These are phyloP conservation scores for Mimosa bimucronata DNA, from an alignment of 306 rosid species.

Conservation along the genomic window DNA sequence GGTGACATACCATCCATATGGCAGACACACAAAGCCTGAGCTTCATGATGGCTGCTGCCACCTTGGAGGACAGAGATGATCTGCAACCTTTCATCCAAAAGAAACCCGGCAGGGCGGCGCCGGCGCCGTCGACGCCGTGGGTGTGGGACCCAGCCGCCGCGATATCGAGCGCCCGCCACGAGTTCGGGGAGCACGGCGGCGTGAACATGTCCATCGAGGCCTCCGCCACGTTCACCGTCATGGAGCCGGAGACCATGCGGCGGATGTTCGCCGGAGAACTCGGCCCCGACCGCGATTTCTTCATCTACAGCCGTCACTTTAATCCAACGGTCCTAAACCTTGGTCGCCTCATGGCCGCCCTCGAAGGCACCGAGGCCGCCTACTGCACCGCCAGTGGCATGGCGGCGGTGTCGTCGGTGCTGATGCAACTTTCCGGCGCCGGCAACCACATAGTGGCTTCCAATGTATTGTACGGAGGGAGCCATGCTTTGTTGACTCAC, in stretches of 20 bases:
- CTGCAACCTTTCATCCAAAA: neutral
- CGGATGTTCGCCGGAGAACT: slow-evolving; percentile 90
- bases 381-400: slow-evolving; percentile 96
- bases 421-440: slow-evolving; percentile 65
- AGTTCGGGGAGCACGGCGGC: slow-evolving; percentile 97
- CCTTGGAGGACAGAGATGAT: neutral
- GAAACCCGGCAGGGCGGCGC: neutral
- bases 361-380: slow-evolving; percentile 92
- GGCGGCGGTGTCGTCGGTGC: slow-evolving; percentile 70
- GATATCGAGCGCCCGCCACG: slow-evolving; percentile 76
- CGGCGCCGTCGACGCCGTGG: too few relatives aligned
- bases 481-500: slow-evolving; percentile 75
- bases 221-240: slow-evolving; percentile 93
- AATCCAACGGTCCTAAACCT: slow-evolving; percentile 89
- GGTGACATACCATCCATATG: neutral
- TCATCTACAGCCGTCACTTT: slow-evolving; percentile 96
- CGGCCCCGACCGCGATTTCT: slow-evolving; percentile 83
- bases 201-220: slow-evolving; percentile 99
- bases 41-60: neutral
- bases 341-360: slow-evolving; percentile 85
- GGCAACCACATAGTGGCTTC: slow-evolving; percentile 80
- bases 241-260: slow-evolving; percentile 92
- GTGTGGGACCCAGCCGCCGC: slow-evolving; percentile 72
- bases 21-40: neutral
- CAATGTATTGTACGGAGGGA: slow-evolving; percentile 71